Conservation (phyloP, 495 filamentous ascomycete genomes). For the Aspergillus heteromorphus region DNA sequence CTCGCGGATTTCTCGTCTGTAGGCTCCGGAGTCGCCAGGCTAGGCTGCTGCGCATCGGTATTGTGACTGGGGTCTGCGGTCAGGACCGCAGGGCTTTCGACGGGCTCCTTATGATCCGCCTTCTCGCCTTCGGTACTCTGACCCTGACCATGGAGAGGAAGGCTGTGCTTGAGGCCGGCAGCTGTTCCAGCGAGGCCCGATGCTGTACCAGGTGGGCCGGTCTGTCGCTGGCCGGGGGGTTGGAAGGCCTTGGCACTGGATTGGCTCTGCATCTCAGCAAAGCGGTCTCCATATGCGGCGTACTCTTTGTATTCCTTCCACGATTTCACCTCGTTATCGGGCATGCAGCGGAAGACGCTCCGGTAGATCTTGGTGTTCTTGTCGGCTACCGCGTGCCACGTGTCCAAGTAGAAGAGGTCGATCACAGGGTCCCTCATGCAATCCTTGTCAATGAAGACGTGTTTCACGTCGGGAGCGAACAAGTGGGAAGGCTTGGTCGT, state of each 20-base stretch:
- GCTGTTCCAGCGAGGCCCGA: slow-evolving; percentile 13
- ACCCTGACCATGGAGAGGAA: slow-evolving; percentile 14
- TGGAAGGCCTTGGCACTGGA: slow-evolving; percentile 34
- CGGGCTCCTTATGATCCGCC: slow-evolving; percentile 19
- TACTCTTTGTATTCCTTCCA: slow-evolving; percentile 96
- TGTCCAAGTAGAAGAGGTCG: slow-evolving; percentile 76
- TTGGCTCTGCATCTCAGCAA: slow-evolving; percentile 63
- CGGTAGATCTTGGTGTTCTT: slow-evolving; percentile 95
- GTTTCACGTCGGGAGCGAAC: slow-evolving; percentile 60
- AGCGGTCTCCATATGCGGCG: slow-evolving; percentile 69
- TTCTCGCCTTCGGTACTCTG: slow-evolving; percentile 19
- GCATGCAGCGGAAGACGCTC: slow-evolving; percentile 93
- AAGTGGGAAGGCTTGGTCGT: slow-evolving; percentile 49
- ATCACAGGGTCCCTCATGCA: slow-evolving; percentile 82
- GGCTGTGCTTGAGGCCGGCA: slow-evolving; percentile 17
- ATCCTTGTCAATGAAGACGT: slow-evolving; percentile 56
- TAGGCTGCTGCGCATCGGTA: slow-evolving; percentile 20
- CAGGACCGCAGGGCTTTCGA: slow-evolving; percentile 22
- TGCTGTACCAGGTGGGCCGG: slow-evolving; percentile 40
- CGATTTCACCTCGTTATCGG: slow-evolving; percentile 85
- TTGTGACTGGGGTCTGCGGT: slow-evolving; percentile 3
- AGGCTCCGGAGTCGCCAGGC: slow-evolving; percentile 25
- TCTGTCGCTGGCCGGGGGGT: slow-evolving; percentile 30
- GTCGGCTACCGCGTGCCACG: slow-evolving; percentile 81
- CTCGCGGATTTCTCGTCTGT: slow-evolving; percentile 42